Conservation (phyloP, 1,139 yeast species). For the Hemisphaericaspora xylanilytica region DNA sequence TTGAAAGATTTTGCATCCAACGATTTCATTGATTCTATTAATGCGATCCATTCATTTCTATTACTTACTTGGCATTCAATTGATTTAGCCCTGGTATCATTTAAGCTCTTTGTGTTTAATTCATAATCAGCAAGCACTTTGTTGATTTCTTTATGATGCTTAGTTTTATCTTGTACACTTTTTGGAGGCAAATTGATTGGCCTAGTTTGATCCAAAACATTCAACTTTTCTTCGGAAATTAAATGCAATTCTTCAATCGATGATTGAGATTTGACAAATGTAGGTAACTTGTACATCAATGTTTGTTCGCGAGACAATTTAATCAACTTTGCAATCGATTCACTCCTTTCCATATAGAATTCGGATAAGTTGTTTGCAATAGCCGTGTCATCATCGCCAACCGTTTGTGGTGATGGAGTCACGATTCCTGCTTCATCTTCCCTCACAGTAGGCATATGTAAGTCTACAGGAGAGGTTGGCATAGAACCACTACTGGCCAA, state of each 20-base stretch:
- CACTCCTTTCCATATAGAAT: conserved; percentile 38
- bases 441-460: conserved; percentile 3
- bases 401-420: neutral
- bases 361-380: conserved; percentile 37
- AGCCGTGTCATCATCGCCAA: conserved; percentile 27
- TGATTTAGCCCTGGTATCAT: conserved; percentile 22
- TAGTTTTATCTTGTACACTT: conserved; percentile 30
- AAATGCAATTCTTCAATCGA: conserved; percentile 43
- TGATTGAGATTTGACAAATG: conserved; percentile 38
- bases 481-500: conserved; percentile 7
- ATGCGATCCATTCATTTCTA: conserved; percentile 30
- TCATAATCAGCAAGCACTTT: conserved; percentile 34
- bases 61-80: conserved; percentile 19
- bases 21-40: conserved; percentile 17
- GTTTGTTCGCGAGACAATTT: conserved; percentile 34
- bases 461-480: conserved; percentile 1
- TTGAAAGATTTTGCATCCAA: conserved; percentile 23
- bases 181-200: conserved; percentile 50
- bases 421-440: conserved; percentile 3
- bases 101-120: conserved; percentile 20
- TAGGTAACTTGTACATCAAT: conserved; percentile 39
- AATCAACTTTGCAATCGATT: conserved; percentile 32
- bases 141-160: conserved; percentile 41
- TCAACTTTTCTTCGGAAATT: conserved; percentile 43
- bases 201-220: conserved; percentile 40